These are phyloP conservation scores for Colletotrichum eleusines DNA, from an alignment of 2,329 filamentous ascomycete species.

Conservation along the genomic window DNA sequence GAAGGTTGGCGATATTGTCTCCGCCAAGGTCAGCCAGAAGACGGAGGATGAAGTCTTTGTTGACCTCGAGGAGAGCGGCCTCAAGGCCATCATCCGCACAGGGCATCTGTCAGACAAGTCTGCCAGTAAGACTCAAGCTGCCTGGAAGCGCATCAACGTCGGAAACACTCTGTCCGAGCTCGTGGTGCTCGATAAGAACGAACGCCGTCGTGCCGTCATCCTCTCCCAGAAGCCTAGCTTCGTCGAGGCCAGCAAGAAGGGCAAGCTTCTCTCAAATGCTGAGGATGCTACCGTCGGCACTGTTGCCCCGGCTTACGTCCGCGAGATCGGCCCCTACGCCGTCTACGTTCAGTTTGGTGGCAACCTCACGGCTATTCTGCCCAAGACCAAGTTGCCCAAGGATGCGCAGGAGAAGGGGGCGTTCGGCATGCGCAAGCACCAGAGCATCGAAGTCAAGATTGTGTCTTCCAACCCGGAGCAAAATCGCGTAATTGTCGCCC, in stretches of 20 bases:
- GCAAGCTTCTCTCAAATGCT: conserved; percentile 78
- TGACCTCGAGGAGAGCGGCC: conserved; percentile 77
- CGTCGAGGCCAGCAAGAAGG: conserved; percentile 78
- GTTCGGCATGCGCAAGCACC: conserved; percentile 83
- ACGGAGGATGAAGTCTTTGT: conserved; percentile 81
- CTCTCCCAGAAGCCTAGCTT: conserved; percentile 88
- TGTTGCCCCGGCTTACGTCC: conserved; percentile 82
- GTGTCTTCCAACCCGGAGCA: conserved; percentile 78
- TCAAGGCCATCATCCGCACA: conserved; percentile 82
- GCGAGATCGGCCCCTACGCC: conserved; percentile 84
- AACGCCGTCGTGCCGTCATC: conserved; percentile 79
- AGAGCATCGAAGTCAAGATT: conserved; percentile 81
- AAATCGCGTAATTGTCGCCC: conserved; percentile 72
- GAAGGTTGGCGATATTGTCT: conserved; percentile 78
- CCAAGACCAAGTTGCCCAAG: conserved; percentile 81
- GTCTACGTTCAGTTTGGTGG: conserved; percentile 91
- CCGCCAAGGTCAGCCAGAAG: conserved; percentile 85
- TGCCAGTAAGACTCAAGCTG: conserved; percentile 78
- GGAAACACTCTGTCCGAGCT: conserved; percentile 86
- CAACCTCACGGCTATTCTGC: conserved; percentile 81
- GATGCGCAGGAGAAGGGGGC: conserved; percentile 75
- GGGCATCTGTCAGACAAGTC: conserved; percentile 90
- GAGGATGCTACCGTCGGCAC: conserved; percentile 78
- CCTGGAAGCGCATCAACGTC: conserved; percentile 84
- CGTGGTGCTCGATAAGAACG: conserved; percentile 88